Evolutionary conservation across 139 green algal genomes (phyloP).

Genomic region (Picochlorum sp.): DNA sequence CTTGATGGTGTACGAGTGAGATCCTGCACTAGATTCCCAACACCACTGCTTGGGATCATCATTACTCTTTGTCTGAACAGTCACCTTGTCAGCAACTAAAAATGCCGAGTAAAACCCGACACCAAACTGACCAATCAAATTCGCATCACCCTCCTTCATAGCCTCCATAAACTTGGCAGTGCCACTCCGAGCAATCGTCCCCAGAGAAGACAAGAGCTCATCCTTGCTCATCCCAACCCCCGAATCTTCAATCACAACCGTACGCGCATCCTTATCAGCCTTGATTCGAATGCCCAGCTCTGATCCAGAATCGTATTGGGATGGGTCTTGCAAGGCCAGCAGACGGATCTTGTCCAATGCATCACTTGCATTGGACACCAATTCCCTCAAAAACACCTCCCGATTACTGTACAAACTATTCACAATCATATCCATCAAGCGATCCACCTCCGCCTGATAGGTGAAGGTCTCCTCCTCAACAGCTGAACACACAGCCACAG

Average conservation of each 20-base stretch:
- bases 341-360: conserved; percentile 86
- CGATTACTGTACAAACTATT: conserved; percentile 95
- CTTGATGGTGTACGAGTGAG: conserved; percentile 68
- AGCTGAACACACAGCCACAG: conserved; percentile 12
- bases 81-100: conserved; percentile 75
- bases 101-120: conserved; percentile 99
- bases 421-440: conserved; percentile 99
- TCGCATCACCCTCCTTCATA: conserved; percentile 79
- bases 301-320: conserved; percentile 24
- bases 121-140: conserved; percentile 95
- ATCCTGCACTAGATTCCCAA: conserved; percentile 83
- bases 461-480: conserved; percentile 31
- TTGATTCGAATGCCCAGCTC: conserved; percentile 88
- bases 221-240: conserved; percentile 92
- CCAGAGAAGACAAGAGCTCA: conserved; percentile 85
- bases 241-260: conserved; percentile 89
- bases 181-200: conserved; percentile 92
- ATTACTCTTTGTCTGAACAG: conserved; percentile 72
- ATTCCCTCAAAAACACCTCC: conserved; percentile 86
- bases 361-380: conserved; percentile 89
- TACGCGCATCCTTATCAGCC: conserved; percentile 69
- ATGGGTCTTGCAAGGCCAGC: conserved; percentile 20
- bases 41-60: conserved; percentile 65
- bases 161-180: conserved; percentile 97
- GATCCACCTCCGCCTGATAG: conserved; percentile 69